Conservation (phyloP, 129 eudicot species). For the Flaveria robusta region DNA sequence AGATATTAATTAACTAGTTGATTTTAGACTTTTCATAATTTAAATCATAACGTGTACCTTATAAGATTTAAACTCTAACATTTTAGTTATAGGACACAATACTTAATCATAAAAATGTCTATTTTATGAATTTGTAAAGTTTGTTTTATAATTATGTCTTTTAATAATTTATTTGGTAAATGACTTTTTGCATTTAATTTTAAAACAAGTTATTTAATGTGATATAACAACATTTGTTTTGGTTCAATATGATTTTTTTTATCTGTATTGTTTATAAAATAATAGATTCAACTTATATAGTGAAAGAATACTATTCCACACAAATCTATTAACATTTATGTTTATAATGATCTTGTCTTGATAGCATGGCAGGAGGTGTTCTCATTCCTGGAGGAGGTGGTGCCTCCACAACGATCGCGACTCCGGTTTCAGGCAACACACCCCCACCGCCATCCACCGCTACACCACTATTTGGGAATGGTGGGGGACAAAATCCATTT, state of each 20-base stretch:
- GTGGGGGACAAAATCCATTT: conserved; percentile 39
- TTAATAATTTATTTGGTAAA: neutral
- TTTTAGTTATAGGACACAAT: too few species aligned
- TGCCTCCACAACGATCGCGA: conserved; percentile 28
- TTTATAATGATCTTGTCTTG: conserved; percentile 8
- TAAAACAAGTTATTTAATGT: neutral
- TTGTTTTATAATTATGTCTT: neutral
- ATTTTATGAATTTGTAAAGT: too few species aligned
- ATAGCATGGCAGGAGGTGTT: conserved; percentile 60
- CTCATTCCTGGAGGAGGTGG: conserved; percentile 39
- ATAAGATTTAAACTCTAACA: too few species aligned
- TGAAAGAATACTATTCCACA: too few species aligned
- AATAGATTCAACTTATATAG: neutral
- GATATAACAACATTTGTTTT: neutral
- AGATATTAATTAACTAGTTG: too few species aligned
- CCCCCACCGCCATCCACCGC: conserved; percentile 45
- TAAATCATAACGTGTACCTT: too few species aligned
- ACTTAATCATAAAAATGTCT: neutral
- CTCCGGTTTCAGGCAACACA: conserved; percentile 9
- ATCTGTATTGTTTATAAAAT: neutral
- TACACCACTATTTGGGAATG: conserved; percentile 22
- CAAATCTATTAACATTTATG: neutral
- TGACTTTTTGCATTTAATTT: neutral
- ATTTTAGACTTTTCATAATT: too few species aligned
- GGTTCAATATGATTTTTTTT: neutral